These are phyloP conservation scores for Rutstroemia sydowiana DNA, from an alignment of 2,329 filamentous ascomycete genomes.

Conservation along the genomic window DNA sequence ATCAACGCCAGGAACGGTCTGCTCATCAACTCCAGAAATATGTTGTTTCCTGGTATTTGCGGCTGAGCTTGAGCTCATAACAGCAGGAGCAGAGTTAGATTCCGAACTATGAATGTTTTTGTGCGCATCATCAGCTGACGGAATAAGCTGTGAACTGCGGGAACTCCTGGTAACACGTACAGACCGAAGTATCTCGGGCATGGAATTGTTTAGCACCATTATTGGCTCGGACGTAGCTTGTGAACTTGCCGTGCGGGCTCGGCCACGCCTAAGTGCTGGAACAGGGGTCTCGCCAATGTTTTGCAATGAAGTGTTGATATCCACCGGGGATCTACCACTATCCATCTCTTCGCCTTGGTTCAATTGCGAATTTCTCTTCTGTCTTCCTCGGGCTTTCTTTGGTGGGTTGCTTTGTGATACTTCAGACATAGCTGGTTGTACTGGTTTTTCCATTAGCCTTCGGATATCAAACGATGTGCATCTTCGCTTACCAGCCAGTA, in stretches of 20 bases:
- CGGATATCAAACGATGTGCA: not conserved
- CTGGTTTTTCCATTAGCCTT: not conserved
- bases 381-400: constrained; percentile 13
- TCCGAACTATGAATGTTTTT: not conserved
- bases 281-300: no score
- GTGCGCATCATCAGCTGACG: constrained; percentile 7
- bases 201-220: not conserved
- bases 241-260: not conserved
- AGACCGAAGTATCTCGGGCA: not conserved
- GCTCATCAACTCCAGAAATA: no score
- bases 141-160: no score
- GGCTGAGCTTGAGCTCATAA: not conserved
- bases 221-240: not conserved
- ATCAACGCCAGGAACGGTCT: not conserved
- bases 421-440: not conserved
- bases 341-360: no score
- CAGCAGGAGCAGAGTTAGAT: not conserved
- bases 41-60: no score
- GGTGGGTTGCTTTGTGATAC: constrained; percentile 6
- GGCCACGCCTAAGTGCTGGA: not conserved
- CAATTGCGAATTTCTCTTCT: not conserved
- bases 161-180: not conserved
- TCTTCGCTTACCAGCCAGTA: constrained; percentile 4
- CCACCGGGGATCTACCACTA: no score
- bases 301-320: no score